Evolutionary conservation across 305 asterid species (phyloP).

Genomic region (Rubia tinctorum): DNA sequence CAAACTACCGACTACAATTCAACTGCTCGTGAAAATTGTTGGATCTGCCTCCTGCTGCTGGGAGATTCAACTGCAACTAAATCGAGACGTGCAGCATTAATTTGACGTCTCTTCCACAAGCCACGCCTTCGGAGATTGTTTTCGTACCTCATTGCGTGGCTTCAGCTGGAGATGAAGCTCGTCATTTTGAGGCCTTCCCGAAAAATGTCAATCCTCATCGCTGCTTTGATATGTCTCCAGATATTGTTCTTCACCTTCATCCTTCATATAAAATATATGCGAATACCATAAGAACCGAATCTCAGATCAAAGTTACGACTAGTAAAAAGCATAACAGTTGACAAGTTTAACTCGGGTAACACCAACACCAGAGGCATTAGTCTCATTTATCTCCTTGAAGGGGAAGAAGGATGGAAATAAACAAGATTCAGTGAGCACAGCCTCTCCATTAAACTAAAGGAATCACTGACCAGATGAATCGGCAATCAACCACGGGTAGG

Average conservation of each 20-base stretch:
- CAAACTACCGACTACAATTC: not conserved
- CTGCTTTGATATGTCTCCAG: conserved; percentile 1
- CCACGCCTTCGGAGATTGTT: not conserved
- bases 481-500: not conserved
- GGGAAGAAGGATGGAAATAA: not conserved
- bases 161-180: not conserved
- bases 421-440: not conserved
- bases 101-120: not conserved
- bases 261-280: conserved; percentile 9
- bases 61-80: not conserved
- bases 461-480: not conserved
- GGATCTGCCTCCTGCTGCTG: not conserved
- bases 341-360: not conserved
- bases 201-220: conserved; percentile 1
- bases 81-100: not conserved
- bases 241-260: conserved; percentile 15
- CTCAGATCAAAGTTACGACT: not conserved
- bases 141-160: not conserved
- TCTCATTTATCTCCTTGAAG: not conserved
- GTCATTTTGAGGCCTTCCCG: not conserved
- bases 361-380: not conserved
- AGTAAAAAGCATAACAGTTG: not conserved
- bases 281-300: not conserved
- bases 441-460: not conserved
- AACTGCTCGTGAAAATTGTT: not conserved